These are phyloP conservation scores for Antitrichia curtipendula DNA, from an alignment of 225 moss, liverwort and hornwort genomes.

Conservation along the genomic window DNA sequence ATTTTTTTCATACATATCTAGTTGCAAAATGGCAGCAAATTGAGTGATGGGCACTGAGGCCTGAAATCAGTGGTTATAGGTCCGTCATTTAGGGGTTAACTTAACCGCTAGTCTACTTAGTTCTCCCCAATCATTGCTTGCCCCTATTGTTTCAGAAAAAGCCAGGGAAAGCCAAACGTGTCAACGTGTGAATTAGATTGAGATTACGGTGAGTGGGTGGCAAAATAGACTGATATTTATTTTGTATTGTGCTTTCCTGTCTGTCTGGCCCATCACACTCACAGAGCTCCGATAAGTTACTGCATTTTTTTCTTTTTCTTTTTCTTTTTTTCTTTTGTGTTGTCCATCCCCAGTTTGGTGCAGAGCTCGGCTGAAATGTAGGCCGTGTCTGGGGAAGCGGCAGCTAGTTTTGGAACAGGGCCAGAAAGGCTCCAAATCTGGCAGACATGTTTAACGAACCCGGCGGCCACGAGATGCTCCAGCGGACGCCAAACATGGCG, in stretches of 20 bases:
- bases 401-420: background rate
- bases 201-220: background rate
- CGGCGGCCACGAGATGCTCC: conserved; percentile 5
- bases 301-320: background rate
- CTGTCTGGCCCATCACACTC: background rate
- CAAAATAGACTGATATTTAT: background rate
- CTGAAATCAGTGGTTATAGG: too few species aligned
- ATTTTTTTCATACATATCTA: too few species aligned
- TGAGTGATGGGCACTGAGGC: too few species aligned
- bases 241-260: background rate
- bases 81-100: too few species aligned
- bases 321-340: background rate
- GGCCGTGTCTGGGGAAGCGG: background rate
- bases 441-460: conserved; percentile 18
- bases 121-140: background rate
- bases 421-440: conserved; percentile 17
- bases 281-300: background rate
- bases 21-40: too few species aligned
- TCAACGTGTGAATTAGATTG: background rate
- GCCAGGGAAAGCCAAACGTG: background rate
- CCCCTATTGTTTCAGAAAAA: background rate
- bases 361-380: background rate
- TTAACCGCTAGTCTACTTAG: background rate
- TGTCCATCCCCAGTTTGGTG: background rate
- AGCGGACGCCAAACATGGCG: background rate